phyloP scores from a whole-genome alignment of 371 early-diverging fungal species.

The Blakeslea trispora region DNA sequence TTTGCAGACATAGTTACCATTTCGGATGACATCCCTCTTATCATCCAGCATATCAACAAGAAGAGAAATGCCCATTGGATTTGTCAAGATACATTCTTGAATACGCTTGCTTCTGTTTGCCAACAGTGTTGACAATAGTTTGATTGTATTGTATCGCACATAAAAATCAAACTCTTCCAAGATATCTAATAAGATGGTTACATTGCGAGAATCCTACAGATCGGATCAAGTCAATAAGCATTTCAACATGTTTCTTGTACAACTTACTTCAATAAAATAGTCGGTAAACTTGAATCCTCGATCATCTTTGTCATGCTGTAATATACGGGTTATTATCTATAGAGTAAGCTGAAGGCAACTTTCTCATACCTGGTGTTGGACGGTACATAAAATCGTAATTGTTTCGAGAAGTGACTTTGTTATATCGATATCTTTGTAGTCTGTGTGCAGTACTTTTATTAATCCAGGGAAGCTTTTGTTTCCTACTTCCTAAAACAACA shows the following conservation, averaged over 20 bases:
- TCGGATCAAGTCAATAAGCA: not conserved
- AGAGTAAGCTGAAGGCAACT: not conserved
- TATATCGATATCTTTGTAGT: slow-evolving; percentile 81
- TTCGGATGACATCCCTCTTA: slow-evolving; percentile 91
- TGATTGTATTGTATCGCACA: slow-evolving; percentile 86
- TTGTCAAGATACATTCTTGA: slow-evolving; percentile 84
- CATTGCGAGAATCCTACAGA: slow-evolving; percentile 71
- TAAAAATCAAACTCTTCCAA: slow-evolving; percentile 92
- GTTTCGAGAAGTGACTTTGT: slow-evolving; percentile 85
- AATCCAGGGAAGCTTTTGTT: slow-evolving; percentile 74
- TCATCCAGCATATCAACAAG: slow-evolving; percentile 93
- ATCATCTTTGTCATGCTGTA: slow-evolving; percentile 44
- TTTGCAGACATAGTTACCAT: slow-evolving; percentile 79
- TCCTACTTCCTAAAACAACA: slow-evolving; percentile 74
- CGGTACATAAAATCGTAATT: slow-evolving; percentile 76
- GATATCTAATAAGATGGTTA: slow-evolving; percentile 79
- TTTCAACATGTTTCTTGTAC: too few relatives aligned
- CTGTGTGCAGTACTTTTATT: slow-evolving; percentile 72
- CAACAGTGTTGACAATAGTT: slow-evolving; percentile 78
- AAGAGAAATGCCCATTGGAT: slow-evolving; percentile 88
- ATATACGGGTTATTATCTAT: not conserved
- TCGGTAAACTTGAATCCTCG: slow-evolving; percentile 51
- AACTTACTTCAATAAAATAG: slow-evolving; percentile 49
- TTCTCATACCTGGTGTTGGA: slow-evolving; percentile 33
- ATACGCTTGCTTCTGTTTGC: slow-evolving; percentile 67